A percentile compares a stretch with the other conserved stretches of the same genome.
Evolutionary conservation across 305 asterid genomes (phyloP).

Genomic region (Fraxinus xanthoxyloides): DNA sequence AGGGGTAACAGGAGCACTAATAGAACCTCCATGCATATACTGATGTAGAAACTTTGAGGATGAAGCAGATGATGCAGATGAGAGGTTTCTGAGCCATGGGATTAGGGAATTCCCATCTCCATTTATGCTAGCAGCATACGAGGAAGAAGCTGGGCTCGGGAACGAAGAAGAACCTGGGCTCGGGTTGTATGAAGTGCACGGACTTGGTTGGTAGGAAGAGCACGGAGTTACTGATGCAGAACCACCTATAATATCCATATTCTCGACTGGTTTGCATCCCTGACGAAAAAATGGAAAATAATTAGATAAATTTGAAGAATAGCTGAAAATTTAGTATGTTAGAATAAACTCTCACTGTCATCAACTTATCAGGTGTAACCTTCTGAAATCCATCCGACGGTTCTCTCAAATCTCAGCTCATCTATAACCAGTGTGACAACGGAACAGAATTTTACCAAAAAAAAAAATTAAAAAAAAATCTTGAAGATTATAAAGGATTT

Average conservation of each 20-base stretch:
- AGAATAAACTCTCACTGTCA: not conserved
- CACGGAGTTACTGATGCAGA: slow-evolving; percentile 63
- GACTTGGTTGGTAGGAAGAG: slow-evolving; percentile 67
- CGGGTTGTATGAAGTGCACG: slow-evolving; percentile 52
- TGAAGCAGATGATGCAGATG: slow-evolving; percentile 53
- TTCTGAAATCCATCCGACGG: not conserved
- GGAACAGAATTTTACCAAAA: not conserved
- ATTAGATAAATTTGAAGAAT: not conserved
- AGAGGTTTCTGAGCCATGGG: slow-evolving; percentile 85
- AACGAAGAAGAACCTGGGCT: slow-evolving; percentile 71
- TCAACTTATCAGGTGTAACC: not conserved
- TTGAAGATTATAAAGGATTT: not conserved
- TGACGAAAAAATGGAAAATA: slow-evolving; percentile 18
- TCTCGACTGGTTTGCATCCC: slow-evolving; percentile 69
- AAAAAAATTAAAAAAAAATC: too few relatives aligned
- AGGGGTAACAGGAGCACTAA: slow-evolving; percentile 87
- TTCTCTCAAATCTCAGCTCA: not conserved
- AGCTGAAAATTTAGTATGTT: not conserved
- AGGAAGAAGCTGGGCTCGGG: slow-evolving; percentile 68
- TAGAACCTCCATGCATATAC: slow-evolving; percentile 62
- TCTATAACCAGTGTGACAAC: not conserved
- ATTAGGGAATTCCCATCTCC: slow-evolving; percentile 69
- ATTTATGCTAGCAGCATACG: slow-evolving; percentile 38
- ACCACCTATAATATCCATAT: slow-evolving; percentile 47
- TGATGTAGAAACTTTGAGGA: slow-evolving; percentile 45